Conservation (phyloP, 345 rosid genomes). For the Arabidopsis arenosa region DNA sequence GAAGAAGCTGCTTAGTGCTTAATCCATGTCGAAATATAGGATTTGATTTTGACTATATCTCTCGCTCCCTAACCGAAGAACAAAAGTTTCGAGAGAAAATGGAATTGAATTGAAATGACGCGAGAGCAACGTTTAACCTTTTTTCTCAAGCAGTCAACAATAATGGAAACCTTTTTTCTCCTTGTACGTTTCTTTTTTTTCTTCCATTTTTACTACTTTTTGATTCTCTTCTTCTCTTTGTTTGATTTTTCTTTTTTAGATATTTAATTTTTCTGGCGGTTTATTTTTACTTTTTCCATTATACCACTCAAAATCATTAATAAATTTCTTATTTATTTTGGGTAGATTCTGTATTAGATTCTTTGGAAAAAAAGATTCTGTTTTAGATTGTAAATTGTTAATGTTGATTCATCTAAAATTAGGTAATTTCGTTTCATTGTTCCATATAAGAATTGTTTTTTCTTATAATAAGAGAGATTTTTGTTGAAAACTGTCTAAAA, state of each 20-base stretch:
- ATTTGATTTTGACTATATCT: slow-evolving; percentile 29
- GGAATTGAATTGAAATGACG: slow-evolving; percentile 30
- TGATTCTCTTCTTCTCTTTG: not conserved
- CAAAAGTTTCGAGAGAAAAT: slow-evolving; percentile 13
- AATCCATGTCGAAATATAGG: slow-evolving; percentile 16
- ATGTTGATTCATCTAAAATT: not conserved
- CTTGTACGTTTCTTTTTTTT: slow-evolving; percentile 12
- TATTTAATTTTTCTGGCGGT: not conserved
- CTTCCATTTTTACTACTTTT: not conserved
- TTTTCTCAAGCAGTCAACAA: slow-evolving; percentile 44
- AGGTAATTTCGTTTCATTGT: not conserved
- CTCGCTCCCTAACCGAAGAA: slow-evolving; percentile 20
- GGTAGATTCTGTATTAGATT: not conserved
- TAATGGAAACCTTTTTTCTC: slow-evolving; percentile 39
- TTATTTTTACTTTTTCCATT: not conserved
- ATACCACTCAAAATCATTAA: not conserved
- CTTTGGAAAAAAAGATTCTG: not conserved
- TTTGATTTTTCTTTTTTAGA: not conserved
- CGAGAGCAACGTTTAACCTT: slow-evolving; percentile 17
- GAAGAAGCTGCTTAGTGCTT: slow-evolving; percentile 23
- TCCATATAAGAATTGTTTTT: not conserved
- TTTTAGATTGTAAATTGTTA: not conserved
- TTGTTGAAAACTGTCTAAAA: not conserved
- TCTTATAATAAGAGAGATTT: not conserved
- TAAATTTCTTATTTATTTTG: not conserved